Base-by-base conservation (phyloP, 345 rosid species). In the Limnanthes douglasii region DNA sequence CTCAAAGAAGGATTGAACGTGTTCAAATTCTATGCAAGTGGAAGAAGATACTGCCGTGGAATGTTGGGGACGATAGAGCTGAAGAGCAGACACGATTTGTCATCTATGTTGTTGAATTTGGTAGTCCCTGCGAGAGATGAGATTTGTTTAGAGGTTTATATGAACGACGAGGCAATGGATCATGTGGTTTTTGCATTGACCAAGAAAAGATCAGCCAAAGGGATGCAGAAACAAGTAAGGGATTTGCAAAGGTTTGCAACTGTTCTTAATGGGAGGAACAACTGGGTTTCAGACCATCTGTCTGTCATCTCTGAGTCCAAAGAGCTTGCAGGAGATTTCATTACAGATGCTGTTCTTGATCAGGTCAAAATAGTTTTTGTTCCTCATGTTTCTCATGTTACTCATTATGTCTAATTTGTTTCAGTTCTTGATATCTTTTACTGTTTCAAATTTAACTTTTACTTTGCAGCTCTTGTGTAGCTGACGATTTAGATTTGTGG, bases 101-200 rank as follows among this genome's bases (percentile, higher is more conserved):
- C 85, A 43, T 69, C 94, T 0, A 81, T 67, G 54, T 21, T 92
- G 7, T 92, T 70, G 15, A 78, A 78, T 45, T 27, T 65, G 65
- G 62, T 85, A 1, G 81, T 92, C 0, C 99, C 96, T 8, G 70
- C 93, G 50, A 81, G 59, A 51, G 99, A 92, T 44, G 94, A 81
- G 75, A 81, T 92, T 13, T 67, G 57, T 47, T 80, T 92, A 2
- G 94, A 92, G 63, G 94, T 84, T 3, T 90, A 74, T 30, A 80
- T 90, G 94, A 90, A 75, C 16, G 96, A 84, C 1, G 95, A 90
- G 18, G 62, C 81, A 0, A 78, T 92, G 99, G 99, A 92, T 45
- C 92, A 75, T 12, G 64, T 81, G 23, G 65, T 92, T 19, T 78
- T 92, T 35, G 86, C 96, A 0, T 10, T 81, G 60, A 86, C 93